These are phyloP conservation scores for Curvularia sp. DNA, from an alignment of 2,329 filamentous ascomycete species.

Conservation along the genomic window DNA sequence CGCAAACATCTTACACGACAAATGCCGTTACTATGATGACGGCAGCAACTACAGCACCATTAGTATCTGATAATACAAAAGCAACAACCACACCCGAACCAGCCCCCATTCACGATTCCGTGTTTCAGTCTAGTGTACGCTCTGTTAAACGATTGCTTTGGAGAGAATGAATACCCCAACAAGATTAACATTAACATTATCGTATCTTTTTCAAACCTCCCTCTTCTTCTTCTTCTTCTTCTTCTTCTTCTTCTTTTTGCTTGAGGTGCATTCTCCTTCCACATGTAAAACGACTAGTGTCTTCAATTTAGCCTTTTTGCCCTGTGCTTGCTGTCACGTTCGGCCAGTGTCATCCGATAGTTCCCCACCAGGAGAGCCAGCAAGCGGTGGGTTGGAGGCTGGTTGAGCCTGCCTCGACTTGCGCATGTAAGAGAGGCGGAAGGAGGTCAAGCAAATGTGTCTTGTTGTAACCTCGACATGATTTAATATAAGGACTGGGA, in stretches of 20 bases:
- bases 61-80: neutral
- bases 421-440: neutral
- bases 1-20: neutral
- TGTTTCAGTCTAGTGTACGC: constrained; percentile 17
- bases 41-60: neutral
- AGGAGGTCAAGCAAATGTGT: neutral
- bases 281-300: neutral
- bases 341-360: too few relatives aligned
- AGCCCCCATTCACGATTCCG: constrained; percentile 1
- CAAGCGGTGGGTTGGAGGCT: neutral
- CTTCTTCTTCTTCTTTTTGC: neutral
- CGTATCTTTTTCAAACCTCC: neutral
- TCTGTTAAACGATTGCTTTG: constrained; percentile 19
- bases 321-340: too few relatives aligned
- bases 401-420: neutral
- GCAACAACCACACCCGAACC: neutral
- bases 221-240: neutral
- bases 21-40: neutral
- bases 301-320: neutral
- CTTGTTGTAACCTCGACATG: neutral
- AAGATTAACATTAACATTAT: neutral
- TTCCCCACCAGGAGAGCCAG: too few relatives aligned
- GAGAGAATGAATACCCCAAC: constrained; percentile 2
- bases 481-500: neutral
- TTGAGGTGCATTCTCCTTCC: neutral